Evolutionary conservation across 352 stramenopile genomes (phyloP), one percentile per base, ranked within the genome.

Genomic region (Discostella stelligera): DNA sequence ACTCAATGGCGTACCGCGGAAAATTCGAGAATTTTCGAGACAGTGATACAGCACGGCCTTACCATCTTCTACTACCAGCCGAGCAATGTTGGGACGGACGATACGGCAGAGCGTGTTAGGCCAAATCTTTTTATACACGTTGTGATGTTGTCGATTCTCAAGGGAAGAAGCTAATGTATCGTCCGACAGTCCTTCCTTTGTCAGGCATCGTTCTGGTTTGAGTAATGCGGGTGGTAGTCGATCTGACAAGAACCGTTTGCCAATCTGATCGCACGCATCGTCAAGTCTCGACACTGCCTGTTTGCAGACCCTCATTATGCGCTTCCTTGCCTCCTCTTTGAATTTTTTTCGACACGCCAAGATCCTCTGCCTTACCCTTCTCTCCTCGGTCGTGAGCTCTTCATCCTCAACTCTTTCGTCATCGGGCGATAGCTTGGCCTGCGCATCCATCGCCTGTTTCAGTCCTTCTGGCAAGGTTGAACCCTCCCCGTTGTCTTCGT

Each of bases 31-130:
- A 61, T 96, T 96, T 41, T 95, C 93, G 48, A 86, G 82, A 71
- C 89, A 95, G 70, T 96, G 93, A 79, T 96, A 96, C 1, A 96
- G 27, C 10, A 96, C 85, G 14, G 88, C 87, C 66, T 91, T 94
- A 13, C 85, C 90, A 18, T 94, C 90, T 75, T 95, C 93, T 14
- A 96, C 68, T 8, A 94, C 77, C 4, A 95, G 72, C 6, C 90
- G 71, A 32, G 91, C 93, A 74, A 94, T 88, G 16, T 92, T 89
- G n/a, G 87, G 84, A 18, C 91, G 80, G 5, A 80, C 82, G 10
- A 95, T 41, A 21, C 91, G 80, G 37, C 37, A 44, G 37, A 44
- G 37, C 37, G 37, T 44, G 37, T 88, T 87, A 3, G 88, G 88
- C 69, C 80, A 82, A 49, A 95, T 86, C 44, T 90, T 85, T 13